Percentiles rank a stretch among this genome's conserved stretches.
Evolutionary conservation across 2,329 filamentous ascomycete species (phyloP).

Genomic region (Furcasterigmium sp.): DNA sequence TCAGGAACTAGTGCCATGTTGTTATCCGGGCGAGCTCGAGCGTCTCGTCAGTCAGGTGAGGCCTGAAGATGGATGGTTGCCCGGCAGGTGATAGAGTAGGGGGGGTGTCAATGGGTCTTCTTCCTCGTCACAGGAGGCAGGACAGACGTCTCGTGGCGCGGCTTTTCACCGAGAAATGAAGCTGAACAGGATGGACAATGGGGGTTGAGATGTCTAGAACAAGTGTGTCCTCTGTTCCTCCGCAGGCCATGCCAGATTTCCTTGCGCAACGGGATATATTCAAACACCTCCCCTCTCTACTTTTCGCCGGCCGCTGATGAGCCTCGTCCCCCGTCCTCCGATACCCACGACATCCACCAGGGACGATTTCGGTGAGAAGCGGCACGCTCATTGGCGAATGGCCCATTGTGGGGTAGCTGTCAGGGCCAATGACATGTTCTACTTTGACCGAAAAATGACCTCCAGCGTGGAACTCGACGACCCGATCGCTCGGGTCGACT

Average conservation of each 20-base stretch:
- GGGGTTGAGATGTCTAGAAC: background rate
- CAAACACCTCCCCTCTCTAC: background rate
- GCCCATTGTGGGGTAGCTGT: background rate
- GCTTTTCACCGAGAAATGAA: slow-evolving; percentile 1
- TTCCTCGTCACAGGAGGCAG: background rate
- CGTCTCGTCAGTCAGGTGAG: background rate
- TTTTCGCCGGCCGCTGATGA: background rate
- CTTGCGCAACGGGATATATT: background rate
- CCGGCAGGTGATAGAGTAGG: background rate
- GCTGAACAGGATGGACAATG: slow-evolving; percentile 4
- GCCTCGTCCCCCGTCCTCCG: background rate
- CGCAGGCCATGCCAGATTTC: too few relatives aligned
- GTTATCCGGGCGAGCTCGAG: background rate
- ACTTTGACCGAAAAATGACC: background rate
- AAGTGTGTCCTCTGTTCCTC: background rate
- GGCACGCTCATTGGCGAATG: background rate
- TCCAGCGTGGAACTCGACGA: background rate
- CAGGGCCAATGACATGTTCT: background rate
- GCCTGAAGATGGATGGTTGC: background rate
- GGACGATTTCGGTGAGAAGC: background rate
- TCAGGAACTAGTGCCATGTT: slow-evolving; percentile 2
- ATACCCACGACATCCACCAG: background rate
- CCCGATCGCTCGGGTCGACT: background rate
- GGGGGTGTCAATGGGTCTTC: background rate
- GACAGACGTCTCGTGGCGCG: background rate